Base-by-base conservation (phyloP, 1,284 basidiomycete species). In the Trametes polyzona region DNA sequence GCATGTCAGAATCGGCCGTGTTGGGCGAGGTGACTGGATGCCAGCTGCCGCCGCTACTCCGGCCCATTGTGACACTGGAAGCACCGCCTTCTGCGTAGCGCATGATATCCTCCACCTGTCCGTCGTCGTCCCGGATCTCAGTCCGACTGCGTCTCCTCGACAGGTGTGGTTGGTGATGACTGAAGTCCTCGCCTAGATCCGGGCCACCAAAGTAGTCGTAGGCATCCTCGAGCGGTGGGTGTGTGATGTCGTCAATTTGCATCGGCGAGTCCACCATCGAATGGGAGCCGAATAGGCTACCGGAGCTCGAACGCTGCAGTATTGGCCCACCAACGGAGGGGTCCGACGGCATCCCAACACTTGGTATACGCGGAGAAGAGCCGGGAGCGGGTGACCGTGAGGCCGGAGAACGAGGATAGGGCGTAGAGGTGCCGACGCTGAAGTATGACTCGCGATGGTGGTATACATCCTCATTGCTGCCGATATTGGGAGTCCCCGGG, bases 181-280 rank as follows among this genome's bases (percentile, higher is more conserved):
- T 58, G 58, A 74, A 77, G 56, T 78, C 76, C 50, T 76, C 76
- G 8, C 77, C 78, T 11, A 84, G 72, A 65, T 84, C 81, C 16
- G 83, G 80, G 1, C 82, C 83, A 27, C 76, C 81, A 66, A 87
- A 86, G 69, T 86, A 85, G 65, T 88, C 86, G 59, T 82, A 83
- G 5, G 80, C 81, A 55, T 84, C 83, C 58, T 79, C 81, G 47
- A 81, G 74, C 40, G 76, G 76, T 21, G 67, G 68, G 33, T 75
- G 74, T 16, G 71, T 71, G 39, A 55, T 48, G 55, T 69, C 72
- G 55, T 69, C 71, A 63, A 68, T 71, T 42, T 62, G 63, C 59
- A 63, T 58, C 0, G 69, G 66, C 10, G 65, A 68, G 24, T 65
- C 67, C 24, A 59, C 52, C 9, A 65, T 36, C 2, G 57, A 42